Conservation (phyloP, 2,329 filamentous ascomycete species). For the Diaporthe amygdali region DNA sequence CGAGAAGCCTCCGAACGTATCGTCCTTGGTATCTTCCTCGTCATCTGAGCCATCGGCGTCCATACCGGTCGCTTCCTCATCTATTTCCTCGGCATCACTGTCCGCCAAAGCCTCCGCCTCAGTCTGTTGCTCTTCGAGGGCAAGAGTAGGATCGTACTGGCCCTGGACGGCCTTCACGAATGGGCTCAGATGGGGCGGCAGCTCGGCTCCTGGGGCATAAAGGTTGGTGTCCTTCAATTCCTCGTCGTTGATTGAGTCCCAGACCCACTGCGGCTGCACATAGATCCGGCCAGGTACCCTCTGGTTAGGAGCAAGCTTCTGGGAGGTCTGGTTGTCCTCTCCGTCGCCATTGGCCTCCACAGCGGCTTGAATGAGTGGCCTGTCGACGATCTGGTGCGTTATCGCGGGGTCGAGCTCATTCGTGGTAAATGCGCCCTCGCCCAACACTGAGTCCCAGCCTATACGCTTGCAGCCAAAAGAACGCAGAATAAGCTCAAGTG, state of each 20-base stretch:
- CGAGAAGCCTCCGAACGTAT: slow-evolving; percentile 56
- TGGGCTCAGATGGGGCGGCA: slow-evolving; percentile 94
- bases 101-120: slow-evolving; percentile 79
- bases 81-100: slow-evolving; percentile 52
- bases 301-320: slow-evolving; percentile 65
- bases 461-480: slow-evolving; percentile 95
- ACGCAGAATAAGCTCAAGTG: slow-evolving; percentile 90
- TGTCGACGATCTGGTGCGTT: slow-evolving; percentile 95
- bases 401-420: slow-evolving; percentile 87
- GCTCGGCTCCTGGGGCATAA: slow-evolving; percentile 86
- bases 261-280: slow-evolving; percentile 97
- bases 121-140: slow-evolving; percentile 85
- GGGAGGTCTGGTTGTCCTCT: slow-evolving; percentile 67
- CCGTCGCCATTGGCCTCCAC: slow-evolving; percentile 53
- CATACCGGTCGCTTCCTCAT: slow-evolving; percentile 54
- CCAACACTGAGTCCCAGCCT: slow-evolving; percentile 90
- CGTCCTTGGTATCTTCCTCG: slow-evolving; percentile 51
- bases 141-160: slow-evolving; percentile 87
- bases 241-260: slow-evolving; percentile 94
- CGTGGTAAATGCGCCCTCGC: slow-evolving; percentile 90
- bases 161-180: slow-evolving; percentile 90
- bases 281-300: slow-evolving; percentile 92
- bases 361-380: slow-evolving; percentile 73
- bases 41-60: slow-evolving; percentile 52
- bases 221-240: slow-evolving; percentile 85